Conservation (phyloP, 1,284 basidiomycete species). For the Tilletia walkeri region DNA sequence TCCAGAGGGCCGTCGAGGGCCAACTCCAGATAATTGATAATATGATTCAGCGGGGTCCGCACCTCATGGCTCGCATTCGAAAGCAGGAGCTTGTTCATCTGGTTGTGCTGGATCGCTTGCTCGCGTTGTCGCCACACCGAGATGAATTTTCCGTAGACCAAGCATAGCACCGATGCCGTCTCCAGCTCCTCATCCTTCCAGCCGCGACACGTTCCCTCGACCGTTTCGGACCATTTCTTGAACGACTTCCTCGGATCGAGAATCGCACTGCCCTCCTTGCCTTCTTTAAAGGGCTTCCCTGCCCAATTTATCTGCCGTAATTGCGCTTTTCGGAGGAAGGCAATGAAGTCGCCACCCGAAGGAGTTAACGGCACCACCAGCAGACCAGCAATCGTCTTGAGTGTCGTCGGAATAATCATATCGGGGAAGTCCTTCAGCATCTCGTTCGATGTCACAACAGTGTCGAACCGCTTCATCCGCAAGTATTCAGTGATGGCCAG, state of each 20-base stretch:
- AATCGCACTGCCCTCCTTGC: constrained; percentile 35
- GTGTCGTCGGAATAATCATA: constrained; percentile 67
- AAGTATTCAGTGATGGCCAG: constrained; percentile 80
- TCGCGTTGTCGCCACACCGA: constrained; percentile 87
- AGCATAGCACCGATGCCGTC: constrained; percentile 77
- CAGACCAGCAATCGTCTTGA: constrained; percentile 74
- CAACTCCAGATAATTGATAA: constrained; percentile 72
- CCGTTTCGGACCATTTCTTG: constrained; percentile 71
- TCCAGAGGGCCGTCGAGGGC: constrained; percentile 78
- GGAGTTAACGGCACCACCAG: constrained; percentile 67
- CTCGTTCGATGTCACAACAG: constrained; percentile 61
- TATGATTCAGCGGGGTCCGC: constrained; percentile 55
- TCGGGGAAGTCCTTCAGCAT: constrained; percentile 74
- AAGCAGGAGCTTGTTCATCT: constrained; percentile 73
- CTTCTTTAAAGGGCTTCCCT: constrained; percentile 66
- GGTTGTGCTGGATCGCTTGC: constrained; percentile 71
- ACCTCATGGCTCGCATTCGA: constrained; percentile 89
- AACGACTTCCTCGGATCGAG: constrained; percentile 50
- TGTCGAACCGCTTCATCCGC: constrained; percentile 65
- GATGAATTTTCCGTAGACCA: constrained; percentile 81
- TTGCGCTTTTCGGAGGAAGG: constrained; percentile 77
- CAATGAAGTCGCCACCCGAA: constrained; percentile 65
- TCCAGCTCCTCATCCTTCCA: constrained; percentile 88
- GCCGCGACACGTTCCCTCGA: constrained; percentile 69
- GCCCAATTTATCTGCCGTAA: constrained; percentile 56